Conservation (phyloP, 495 filamentous ascomycete species). For the Penicillium arizonense region DNA sequence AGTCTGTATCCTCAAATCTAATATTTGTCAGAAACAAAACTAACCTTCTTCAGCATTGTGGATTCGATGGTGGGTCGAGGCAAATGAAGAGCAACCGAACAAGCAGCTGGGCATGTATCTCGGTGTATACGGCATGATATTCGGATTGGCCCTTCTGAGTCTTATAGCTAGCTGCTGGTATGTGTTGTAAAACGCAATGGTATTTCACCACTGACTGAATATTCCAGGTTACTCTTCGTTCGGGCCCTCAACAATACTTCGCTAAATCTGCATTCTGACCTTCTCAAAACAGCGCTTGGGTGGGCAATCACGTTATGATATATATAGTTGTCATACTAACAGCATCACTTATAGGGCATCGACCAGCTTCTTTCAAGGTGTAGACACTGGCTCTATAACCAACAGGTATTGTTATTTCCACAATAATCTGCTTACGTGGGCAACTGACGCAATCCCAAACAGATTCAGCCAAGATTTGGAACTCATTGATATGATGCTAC, state of each 20-base stretch:
- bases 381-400: not conserved
- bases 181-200: no score
- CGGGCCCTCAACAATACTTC: not conserved
- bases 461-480: conserved; percentile 1
- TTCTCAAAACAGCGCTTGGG: not conserved
- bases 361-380: not conserved
- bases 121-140: not conserved
- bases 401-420: no score
- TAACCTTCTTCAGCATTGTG: not conserved
- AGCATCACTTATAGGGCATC: not conserved
- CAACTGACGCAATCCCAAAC: not conserved
- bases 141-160: no score
- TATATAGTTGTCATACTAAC: no score
- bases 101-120: not conserved
- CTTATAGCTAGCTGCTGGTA: not conserved
- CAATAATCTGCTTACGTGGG: no score
- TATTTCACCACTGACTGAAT: not conserved
- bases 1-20: no score
- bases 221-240: no score
- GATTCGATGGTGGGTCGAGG: not conserved
- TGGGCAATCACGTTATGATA: no score
- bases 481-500: not conserved
- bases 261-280: not conserved
- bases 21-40: no score
- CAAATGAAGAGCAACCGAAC: not conserved